Percentiles rank a stretch among this genome's conserved stretches.
These are phyloP conservation scores for Ichthyophonus hoferi DNA, from an alignment of 208 protist genomes.

Conservation along the genomic window DNA sequence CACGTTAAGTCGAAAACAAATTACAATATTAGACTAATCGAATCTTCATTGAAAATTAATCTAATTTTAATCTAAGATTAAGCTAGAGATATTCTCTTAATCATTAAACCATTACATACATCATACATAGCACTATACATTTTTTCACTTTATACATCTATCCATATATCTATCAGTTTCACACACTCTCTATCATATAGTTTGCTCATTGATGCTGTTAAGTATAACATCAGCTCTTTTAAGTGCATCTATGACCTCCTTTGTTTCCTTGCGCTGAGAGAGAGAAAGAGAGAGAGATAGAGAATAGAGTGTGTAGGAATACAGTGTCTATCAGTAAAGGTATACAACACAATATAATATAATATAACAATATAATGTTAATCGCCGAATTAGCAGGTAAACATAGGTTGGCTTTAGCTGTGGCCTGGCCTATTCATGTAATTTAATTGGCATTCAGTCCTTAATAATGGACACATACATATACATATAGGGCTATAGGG, in stretches of 20 bases:
- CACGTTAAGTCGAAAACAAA: no score
- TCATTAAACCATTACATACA: not conserved
- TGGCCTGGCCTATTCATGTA: not conserved
- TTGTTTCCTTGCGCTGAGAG: constrained; percentile 14
- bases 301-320: not conserved
- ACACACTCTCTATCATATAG: not conserved
- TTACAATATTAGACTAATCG: not conserved
- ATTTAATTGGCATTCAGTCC: not conserved
- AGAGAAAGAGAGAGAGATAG: not conserved
- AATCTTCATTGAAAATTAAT: not conserved
- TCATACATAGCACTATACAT: not conserved
- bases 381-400: not conserved
- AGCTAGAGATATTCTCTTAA: not conserved
- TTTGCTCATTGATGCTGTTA: not conserved
- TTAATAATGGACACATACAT: no score
- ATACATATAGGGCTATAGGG: not conserved
- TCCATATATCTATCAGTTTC: not conserved
- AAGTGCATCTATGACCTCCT: not conserved
- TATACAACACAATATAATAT: no score
- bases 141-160: not conserved
- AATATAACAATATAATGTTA: not conserved
- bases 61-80: no score
- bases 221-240: not conserved
- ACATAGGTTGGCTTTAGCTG: not conserved
- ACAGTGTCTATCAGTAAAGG: not conserved